Conservation (phyloP, 2,329 filamentous ascomycete genomes). For the Coniella lustricola region DNA sequence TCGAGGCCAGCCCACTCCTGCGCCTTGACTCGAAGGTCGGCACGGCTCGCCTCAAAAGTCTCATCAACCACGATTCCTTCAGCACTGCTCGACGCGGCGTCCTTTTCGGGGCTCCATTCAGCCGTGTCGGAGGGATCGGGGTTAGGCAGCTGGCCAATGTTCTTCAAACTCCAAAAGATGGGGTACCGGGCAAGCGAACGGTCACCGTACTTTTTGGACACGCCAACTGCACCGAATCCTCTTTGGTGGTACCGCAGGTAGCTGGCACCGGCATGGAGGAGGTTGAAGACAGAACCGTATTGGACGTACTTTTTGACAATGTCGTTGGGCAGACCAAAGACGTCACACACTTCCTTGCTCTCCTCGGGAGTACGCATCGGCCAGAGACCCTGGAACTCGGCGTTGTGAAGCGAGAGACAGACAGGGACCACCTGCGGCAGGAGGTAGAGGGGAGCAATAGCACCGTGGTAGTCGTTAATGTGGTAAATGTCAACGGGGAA, state of each 20-base stretch:
- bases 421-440: constrained; percentile 54
- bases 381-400: constrained; percentile 63
- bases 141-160: constrained; percentile 59
- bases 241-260: constrained; percentile 58
- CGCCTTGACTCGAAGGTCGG: constrained; percentile 50
- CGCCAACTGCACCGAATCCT: constrained; percentile 58
- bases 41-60: constrained; percentile 47
- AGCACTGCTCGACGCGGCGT: constrained; percentile 36
- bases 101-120: constrained; percentile 46
- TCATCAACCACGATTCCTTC: constrained; percentile 46
- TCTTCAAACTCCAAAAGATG: constrained; percentile 61
- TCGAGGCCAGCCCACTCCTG: constrained; percentile 64
- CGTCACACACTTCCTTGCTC: constrained; percentile 52
- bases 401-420: constrained; percentile 59
- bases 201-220: constrained; percentile 61
- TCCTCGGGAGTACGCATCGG: constrained; percentile 57
- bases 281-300: constrained; percentile 60
- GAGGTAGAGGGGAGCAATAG: constrained; percentile 53
- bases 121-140: constrained; percentile 56
- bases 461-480: constrained; percentile 32
- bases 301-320: constrained; percentile 55
- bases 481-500: constrained; percentile 41
- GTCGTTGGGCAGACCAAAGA: constrained; percentile 52
- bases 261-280: constrained; percentile 55
- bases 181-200: constrained; percentile 59